Conservation (phyloP, 495 filamentous ascomycete genomes). For the Penicillium arizonense region DNA sequence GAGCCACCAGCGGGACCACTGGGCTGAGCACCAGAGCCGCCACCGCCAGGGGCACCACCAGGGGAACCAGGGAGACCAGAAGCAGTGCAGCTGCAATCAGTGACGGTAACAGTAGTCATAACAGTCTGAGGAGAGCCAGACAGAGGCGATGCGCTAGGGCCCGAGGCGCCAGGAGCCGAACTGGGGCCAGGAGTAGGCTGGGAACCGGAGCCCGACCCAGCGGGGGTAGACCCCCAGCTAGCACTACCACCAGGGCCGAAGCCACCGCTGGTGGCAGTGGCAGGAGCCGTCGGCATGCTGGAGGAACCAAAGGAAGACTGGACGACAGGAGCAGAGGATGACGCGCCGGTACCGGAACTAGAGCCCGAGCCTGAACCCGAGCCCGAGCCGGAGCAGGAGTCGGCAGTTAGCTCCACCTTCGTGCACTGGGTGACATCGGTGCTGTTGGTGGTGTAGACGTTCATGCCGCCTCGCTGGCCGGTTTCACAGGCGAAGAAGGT, state of each 20-base stretch:
- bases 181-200: slow-evolving; percentile 4
- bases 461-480: slow-evolving; percentile 45
- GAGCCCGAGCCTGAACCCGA: slow-evolving; percentile 20
- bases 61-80: slow-evolving; percentile 10
- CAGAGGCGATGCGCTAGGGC: slow-evolving; percentile 10
- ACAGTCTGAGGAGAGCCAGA: slow-evolving; percentile 13
- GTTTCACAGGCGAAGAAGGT: slow-evolving; percentile 56
- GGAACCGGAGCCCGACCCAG: slow-evolving; percentile 6
- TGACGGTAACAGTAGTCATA: slow-evolving; percentile 25
- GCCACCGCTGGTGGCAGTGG: background rate
- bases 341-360: slow-evolving; percentile 2
- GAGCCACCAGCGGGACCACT: background rate
- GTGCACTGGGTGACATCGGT: slow-evolving; percentile 44
- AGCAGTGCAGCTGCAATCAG: slow-evolving; percentile 20
- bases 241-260: background rate
- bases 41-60: background rate
- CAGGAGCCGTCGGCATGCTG: background rate
- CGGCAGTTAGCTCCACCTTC: slow-evolving; percentile 46
- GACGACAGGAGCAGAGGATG: background rate
- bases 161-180: slow-evolving; percentile 6
- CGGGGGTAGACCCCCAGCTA: background rate
- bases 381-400: slow-evolving; percentile 41
- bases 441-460: slow-evolving; percentile 51
- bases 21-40: background rate
- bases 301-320: background rate